A percentile compares a stretch with the other conserved stretches of the same genome.
Conservation (phyloP, 495 filamentous ascomycete species). For the Xylaria flabelliformis region DNA sequence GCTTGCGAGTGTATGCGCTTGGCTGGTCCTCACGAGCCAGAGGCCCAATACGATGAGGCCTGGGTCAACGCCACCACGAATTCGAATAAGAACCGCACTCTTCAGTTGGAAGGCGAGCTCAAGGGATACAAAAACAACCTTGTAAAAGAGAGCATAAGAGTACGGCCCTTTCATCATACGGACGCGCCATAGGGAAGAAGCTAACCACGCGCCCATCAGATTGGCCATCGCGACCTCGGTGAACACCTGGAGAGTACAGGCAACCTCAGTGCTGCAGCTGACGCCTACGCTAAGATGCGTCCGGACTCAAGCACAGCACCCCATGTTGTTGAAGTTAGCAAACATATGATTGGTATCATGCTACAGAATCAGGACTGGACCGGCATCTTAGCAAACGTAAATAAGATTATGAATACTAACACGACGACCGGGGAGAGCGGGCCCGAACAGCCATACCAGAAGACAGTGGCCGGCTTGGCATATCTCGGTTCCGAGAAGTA, state of each 20-base stretch:
- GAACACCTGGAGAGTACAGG: conserved; percentile 54
- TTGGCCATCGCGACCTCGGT: conserved; percentile 56
- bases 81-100: conserved; percentile 68
- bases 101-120: conserved; percentile 79
- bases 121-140: conserved; percentile 97
- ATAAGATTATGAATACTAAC: conserved; percentile 65
- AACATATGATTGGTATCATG: conserved; percentile 51
- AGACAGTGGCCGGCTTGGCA: conserved; percentile 72
- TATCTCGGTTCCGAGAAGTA: conserved; percentile 70
- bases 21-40: conserved; percentile 69
- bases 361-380: conserved; percentile 54
- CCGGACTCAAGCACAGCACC: conserved; percentile 53
- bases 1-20: conserved; percentile 69
- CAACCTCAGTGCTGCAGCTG: conserved; percentile 46
- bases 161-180: conserved; percentile 46
- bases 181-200: background rate
- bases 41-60: conserved; percentile 66
- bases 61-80: conserved; percentile 73
- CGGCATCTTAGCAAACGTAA: conserved; percentile 67
- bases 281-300: conserved; percentile 53
- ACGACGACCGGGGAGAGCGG: conserved; percentile 64
- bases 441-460: conserved; percentile 65
- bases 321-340: conserved; percentile 52
- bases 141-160: conserved; percentile 95
- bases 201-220: conserved; percentile 39